These are phyloP conservation scores for Myxozyma lipomycoides DNA, from an alignment of 805 yeast species.

Conservation along the genomic window DNA sequence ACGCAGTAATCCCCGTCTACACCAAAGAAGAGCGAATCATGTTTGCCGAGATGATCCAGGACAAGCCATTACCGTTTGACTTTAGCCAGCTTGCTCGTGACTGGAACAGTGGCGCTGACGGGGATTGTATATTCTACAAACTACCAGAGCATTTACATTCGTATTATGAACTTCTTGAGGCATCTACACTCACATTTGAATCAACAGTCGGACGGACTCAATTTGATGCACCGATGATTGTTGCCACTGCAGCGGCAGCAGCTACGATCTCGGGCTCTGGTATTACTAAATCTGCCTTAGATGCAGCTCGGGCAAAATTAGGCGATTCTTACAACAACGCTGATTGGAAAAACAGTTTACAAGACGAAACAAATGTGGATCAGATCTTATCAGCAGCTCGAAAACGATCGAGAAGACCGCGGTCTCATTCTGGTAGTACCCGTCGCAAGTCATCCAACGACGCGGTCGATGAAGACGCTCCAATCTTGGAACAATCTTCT, in stretches of 20 bases:
- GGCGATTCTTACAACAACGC: not conserved
- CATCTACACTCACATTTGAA: conserved; percentile 3
- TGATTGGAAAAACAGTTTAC: not conserved
- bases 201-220: conserved; percentile 1
- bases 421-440: conserved; percentile 1
- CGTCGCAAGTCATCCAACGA: conserved; percentile 2
- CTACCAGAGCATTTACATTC: conserved; percentile 19
- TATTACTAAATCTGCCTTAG: conserved; percentile 5
- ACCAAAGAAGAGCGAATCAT: conserved; percentile 23
- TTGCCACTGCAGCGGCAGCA: conserved; percentile 19
- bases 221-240: conserved; percentile 1
- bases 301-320: conserved; percentile 6
- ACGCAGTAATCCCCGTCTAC: conserved; percentile 24
- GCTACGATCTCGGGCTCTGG: conserved; percentile 16
- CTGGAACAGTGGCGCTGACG: conserved; percentile 22
- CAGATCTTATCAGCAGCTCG: conserved; percentile 5
- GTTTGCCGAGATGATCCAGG: conserved; percentile 13
- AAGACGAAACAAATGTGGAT: not conserved
- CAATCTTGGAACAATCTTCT: conserved; percentile 1
- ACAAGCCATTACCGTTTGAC: conserved; percentile 1
- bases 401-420: conserved; percentile 2
- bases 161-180: conserved; percentile 11
- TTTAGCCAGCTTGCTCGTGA: conserved; percentile 8
- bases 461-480: conserved; percentile 12
- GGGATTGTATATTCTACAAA: conserved; percentile 16